Conservation (phyloP, 345 rosid genomes). For the Syzygium oleosum region DNA sequence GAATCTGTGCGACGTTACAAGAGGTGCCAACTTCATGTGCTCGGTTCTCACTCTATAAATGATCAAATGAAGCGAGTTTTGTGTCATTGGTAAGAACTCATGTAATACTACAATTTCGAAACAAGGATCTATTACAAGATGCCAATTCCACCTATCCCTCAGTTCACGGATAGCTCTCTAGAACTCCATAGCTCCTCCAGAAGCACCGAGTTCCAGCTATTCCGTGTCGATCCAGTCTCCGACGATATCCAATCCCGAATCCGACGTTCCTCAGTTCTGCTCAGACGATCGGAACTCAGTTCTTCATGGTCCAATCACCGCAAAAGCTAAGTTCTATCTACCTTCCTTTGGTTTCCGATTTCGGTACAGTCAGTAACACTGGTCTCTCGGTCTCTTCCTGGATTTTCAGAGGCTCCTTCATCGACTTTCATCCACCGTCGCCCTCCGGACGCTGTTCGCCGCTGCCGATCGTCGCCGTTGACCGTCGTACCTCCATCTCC, state of each 20-base stretch:
- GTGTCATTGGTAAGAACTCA: not conserved
- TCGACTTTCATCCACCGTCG: not conserved
- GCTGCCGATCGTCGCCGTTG: not conserved
- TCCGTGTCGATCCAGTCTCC: not conserved
- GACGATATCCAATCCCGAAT: no score
- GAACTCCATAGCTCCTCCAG: not conserved
- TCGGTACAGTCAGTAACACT: rapidly evolving
- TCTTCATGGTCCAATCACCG: no score
- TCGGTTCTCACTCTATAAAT: not conserved
- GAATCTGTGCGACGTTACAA: no score
- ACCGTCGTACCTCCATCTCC: rapidly evolving
- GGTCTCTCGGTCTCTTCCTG: not conserved
- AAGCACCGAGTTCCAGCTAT: not conserved
- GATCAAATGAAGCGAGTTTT: no score
- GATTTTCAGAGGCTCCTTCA: not conserved
- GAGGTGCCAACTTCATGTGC: no score
- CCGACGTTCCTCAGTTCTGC: not conserved
- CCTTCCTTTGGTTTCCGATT: no score
- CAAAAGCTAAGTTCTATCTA: no score
- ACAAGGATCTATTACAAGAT: no score
- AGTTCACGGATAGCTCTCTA: not conserved
- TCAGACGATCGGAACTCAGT: not conserved
- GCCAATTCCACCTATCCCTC: not conserved
- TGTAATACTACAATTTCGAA: no score
- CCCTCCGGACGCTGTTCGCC: not conserved